Evolutionary conservation across 352 stramenopile genomes (phyloP).

Genomic region (Phytophthora pisi): DNA sequence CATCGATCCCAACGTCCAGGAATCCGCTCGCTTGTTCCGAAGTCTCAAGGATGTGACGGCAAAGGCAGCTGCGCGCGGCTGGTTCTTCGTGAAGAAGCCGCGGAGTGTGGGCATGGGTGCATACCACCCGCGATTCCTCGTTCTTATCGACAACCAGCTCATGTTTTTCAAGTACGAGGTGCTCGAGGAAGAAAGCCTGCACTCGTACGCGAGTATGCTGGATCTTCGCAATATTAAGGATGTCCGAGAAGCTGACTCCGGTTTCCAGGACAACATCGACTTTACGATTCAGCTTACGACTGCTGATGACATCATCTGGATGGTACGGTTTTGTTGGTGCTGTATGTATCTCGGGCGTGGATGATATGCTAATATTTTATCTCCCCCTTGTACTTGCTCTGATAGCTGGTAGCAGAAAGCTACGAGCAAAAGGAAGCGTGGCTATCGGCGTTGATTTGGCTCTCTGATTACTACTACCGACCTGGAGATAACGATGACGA

Average conservation of each 20-base stretch:
- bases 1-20: constrained; percentile 56
- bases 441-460: constrained; percentile 84
- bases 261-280: constrained; percentile 83
- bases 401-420: constrained; percentile 75
- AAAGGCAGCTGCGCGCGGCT: constrained; percentile 71
- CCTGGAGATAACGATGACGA: constrained; percentile 28
- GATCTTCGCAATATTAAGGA: constrained; percentile 82
- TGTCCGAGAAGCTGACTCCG: constrained; percentile 80
- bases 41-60: constrained; percentile 80
- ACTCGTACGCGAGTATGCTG: constrained; percentile 69
- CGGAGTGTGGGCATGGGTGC: constrained; percentile 64
- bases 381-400: constrained; percentile 11
- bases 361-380: constrained; percentile 10
- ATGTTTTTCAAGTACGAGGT: constrained; percentile 91
- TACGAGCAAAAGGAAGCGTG: constrained; percentile 88
- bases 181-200: constrained; percentile 67
- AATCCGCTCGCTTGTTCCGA: constrained; percentile 59
- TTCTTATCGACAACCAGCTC: constrained; percentile 78
- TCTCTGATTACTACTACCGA: constrained; percentile 86
- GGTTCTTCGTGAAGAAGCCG: constrained; percentile 88
- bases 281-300: constrained; percentile 88
- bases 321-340: constrained; percentile 49
- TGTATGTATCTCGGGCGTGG: constrained; percentile 26
- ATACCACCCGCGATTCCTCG: constrained; percentile 86
- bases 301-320: constrained; percentile 72